phyloP scores from a whole-genome alignment of 805 yeast species.

The Ogataea naganishii region DNA sequence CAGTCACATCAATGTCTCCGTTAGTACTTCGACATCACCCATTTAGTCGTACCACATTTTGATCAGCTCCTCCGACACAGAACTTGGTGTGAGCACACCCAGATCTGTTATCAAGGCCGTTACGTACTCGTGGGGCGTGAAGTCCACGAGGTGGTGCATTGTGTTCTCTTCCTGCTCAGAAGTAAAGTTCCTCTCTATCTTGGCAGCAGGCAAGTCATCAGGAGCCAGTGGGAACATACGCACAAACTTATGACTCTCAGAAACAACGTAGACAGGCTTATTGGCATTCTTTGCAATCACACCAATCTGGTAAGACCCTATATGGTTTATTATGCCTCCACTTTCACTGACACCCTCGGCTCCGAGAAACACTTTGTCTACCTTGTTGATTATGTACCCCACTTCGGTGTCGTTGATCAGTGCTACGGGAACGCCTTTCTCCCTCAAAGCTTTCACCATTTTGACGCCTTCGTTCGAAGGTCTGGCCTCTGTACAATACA shows the following conservation, averaged over 20 bases:
- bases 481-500: constrained; percentile 87
- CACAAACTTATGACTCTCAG: constrained; percentile 94
- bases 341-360: constrained; percentile 99
- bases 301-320: constrained; percentile 93
- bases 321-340: constrained; percentile 94
- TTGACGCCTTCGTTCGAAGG: constrained; percentile 74
- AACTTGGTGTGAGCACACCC: constrained; percentile 95
- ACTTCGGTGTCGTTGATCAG: constrained; percentile 89
- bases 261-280: constrained; percentile 88
- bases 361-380: constrained; percentile 90
- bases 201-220: constrained; percentile 71
- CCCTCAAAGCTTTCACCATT: constrained; percentile 62
- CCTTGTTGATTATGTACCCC: constrained; percentile 83
- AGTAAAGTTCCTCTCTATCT: constrained; percentile 36
- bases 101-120: constrained; percentile 94
- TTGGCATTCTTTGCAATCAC: constrained; percentile 84
- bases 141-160: constrained; percentile 63
- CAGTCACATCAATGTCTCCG: too few species aligned
- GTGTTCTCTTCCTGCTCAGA: constrained; percentile 20
- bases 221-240: constrained; percentile 93
- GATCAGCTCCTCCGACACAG: constrained; percentile 96
- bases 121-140: constrained; percentile 91
- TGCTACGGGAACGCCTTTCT: constrained; percentile 75
- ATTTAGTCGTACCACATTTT: constrained; percentile 91
- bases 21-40: neutral